Evolutionary conservation across 179 eudicot species (phyloP).

Genomic region (Heliamphora ciliata): DNA sequence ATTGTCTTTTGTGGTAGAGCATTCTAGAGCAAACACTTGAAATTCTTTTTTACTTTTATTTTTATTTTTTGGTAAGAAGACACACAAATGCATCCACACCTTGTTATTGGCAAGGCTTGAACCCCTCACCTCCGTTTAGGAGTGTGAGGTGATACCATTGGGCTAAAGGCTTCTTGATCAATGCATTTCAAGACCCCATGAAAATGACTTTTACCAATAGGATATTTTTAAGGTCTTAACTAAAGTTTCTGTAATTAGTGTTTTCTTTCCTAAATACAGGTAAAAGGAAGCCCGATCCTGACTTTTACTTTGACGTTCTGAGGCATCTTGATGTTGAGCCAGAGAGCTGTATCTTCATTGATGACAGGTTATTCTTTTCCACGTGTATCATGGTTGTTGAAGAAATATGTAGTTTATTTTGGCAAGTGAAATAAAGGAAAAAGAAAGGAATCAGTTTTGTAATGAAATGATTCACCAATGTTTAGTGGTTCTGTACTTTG

Average conservation of each 20-base stretch:
- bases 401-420: not conserved
- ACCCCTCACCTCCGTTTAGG: no score
- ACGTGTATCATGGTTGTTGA: not conserved
- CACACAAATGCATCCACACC: no score
- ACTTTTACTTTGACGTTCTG: slow-evolving; percentile 52
- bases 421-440: not conserved
- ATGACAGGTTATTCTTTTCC: slow-evolving; percentile 53
- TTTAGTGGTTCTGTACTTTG: not conserved
- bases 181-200: not conserved
- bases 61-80: no score
- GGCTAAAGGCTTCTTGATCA: no score
- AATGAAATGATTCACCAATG: no score
- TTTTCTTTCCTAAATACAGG: slow-evolving; percentile 33
- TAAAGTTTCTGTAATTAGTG: not conserved
- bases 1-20: not conserved
- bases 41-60: not conserved
- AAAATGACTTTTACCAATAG: not conserved
- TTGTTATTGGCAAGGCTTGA: no score
- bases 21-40: not conserved
- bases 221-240: not conserved
- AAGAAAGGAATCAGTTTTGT: no score
- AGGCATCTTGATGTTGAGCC: slow-evolving; percentile 53
- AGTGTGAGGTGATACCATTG: no score
- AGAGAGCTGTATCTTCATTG: slow-evolving; percentile 64
- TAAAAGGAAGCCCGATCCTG: slow-evolving; percentile 75